Evolutionary conservation across 2,329 filamentous ascomycete species (phyloP), one percentile per base, ranked within the genome.

Genomic region (Trichoderma asperellum): DNA sequence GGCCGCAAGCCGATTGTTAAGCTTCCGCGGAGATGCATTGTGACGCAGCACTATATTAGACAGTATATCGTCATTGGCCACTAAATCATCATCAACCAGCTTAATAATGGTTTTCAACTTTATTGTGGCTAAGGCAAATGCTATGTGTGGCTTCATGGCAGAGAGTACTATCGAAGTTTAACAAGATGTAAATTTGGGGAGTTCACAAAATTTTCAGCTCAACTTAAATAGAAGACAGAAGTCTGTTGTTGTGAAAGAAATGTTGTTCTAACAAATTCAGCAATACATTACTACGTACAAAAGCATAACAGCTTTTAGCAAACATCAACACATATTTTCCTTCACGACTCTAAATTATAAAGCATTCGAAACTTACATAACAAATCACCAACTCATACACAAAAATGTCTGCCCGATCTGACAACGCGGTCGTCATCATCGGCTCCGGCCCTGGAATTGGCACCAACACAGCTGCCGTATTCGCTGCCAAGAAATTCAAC

Each of bases 401-500:
- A n/a, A 32, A 21, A 37, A 69, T 69, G 68, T 32, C 61, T 35
- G 27, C 61, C 24, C 18, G 61, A 55, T 63, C 60, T 43, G 32
- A 70, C 7, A 58, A 68, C 8, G 18, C 52, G 4, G 47, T 72
- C n/a, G 87, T 97, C 68, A 87, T 97, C 56, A 97, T 94, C 32
- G 94, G 94, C 72, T 94, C 93, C 60, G 96, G 93, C 12, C 94
- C 97, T 80, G 94, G 94, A 73, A 89, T 97, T 72, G 94, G 94
- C 77, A 96, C 95, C 82, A 93, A 97, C 82, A 97, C 92, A 78
- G 92, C 93, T 34, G 85, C 91, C 40, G 91, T 96, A 77, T 89
- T 97, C 63, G 93, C 94, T 21, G 83, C 87, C 68, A 93, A 94
- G 77, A 93, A 93, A 74, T 97, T 93, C 87, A 96, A 56, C 37